Base-by-base conservation (phyloP, 2,329 filamentous ascomycete species). In the Penicillium crustosum region DNA sequence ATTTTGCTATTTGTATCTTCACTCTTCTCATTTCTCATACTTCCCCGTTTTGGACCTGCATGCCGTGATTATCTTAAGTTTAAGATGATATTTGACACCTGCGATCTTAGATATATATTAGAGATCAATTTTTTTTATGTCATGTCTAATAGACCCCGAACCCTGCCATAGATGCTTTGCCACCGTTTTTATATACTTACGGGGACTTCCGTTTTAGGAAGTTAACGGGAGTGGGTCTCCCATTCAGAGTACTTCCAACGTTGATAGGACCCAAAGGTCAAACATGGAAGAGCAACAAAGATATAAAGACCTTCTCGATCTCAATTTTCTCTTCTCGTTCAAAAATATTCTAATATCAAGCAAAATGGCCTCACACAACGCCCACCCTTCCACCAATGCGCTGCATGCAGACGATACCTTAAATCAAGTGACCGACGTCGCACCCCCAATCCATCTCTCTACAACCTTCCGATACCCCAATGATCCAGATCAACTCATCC, bases 361-460 rank as follows among this genome's bases (percentile, higher is more conserved):
- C 21, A 62, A 13, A 36, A 71, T 71, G 68, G 29, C 62, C 2
- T 49, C 57, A 3, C 36, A 55, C 33, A 58, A 63, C 15, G 51
- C 31, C 35, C 68, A 68, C 29, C 64, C 62, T 15, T 56, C 69
- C 0, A 91, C 91, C 2, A 82, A 85, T 55, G 84, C 89, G 23
- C 80, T 96, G 63, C 92, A 96, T 71, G 90, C 89, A 61, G 91
- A 96, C 70, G 87, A 94, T 77, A 80, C 81, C 67, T 83, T 93
- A 68, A 90, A 90, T 73, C 77, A 81, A 38, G 85, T 89, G 66
- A 82, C 86, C 48, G 91, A 94, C 70, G 88, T 97, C 56, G 92
- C 93, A 8, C 93, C 93, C 52, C 86, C 93, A 6, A 83, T 97
- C 70, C 93, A 97, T 73, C 85, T 95, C 58, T 93, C 91, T 52